These are phyloP conservation scores for Pythium pyrilobum DNA, from an alignment of 352 stramenopile species.

Conservation along the genomic window DNA sequence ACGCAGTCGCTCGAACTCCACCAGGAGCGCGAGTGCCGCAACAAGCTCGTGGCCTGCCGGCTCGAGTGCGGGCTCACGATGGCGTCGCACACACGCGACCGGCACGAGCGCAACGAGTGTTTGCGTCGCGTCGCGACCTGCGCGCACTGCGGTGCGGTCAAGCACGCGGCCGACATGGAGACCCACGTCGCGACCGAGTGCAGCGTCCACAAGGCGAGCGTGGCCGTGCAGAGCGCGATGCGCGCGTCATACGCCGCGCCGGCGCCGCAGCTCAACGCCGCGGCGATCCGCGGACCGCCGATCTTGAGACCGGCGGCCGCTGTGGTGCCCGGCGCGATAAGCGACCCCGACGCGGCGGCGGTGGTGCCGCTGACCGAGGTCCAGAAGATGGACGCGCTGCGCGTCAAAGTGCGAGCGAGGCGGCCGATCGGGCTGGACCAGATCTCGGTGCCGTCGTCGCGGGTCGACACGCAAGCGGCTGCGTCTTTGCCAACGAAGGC, in stretches of 20 bases:
- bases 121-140: constrained; percentile 31
- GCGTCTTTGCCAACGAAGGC: too few relatives aligned
- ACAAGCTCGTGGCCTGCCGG: constrained; percentile 36
- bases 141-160: constrained; percentile 27
- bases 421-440: constrained; percentile 2
- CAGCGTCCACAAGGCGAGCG: constrained; percentile 24
- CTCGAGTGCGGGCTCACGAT: constrained; percentile 32
- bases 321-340: constrained; percentile 2
- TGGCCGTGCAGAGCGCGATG: constrained; percentile 21
- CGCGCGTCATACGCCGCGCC: constrained; percentile 15
- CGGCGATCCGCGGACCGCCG: constrained; percentile 24
- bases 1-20: constrained; percentile 47
- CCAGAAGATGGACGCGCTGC: constrained; percentile 37
- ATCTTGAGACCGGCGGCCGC: background rate
- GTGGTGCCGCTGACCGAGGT: background rate
- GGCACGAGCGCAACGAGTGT: constrained; percentile 55
- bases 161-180: constrained; percentile 38
- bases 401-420: constrained; percentile 36
- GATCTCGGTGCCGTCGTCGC: background rate
- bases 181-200: constrained; percentile 38
- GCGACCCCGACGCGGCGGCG: background rate
- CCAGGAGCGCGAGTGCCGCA: constrained; percentile 43
- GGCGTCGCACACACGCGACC: constrained; percentile 29
- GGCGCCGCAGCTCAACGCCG: constrained; percentile 15
- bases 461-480: background rate